These are phyloP conservation scores for Diplodia intermedia DNA, from an alignment of 2,329 filamentous ascomycete species.

Conservation along the genomic window DNA sequence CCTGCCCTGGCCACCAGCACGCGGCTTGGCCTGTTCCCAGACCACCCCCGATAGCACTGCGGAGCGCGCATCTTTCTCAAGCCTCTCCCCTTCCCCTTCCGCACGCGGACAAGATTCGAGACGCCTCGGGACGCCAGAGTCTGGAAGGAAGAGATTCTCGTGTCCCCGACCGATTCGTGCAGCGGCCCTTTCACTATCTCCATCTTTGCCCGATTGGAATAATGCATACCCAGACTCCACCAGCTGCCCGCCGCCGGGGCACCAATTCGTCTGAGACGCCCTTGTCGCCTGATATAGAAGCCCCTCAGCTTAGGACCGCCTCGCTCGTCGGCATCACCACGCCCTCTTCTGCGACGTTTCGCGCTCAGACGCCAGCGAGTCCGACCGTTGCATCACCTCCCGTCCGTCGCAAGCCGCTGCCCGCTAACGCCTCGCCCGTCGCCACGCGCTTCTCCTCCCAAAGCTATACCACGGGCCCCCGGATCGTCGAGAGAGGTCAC, in stretches of 20 bases:
- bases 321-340: slow-evolving; percentile 51
- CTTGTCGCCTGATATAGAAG: slow-evolving; percentile 32
- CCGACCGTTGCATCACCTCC: slow-evolving; percentile 48
- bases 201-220: slow-evolving; percentile 31
- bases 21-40: slow-evolving; percentile 23
- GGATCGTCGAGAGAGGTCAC: slow-evolving; percentile 37
- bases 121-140: slow-evolving; percentile 30
- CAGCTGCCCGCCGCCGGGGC: slow-evolving; percentile 22
- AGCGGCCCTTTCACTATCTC: slow-evolving; percentile 26
- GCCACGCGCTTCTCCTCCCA: slow-evolving; percentile 52
- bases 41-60: slow-evolving; percentile 28
- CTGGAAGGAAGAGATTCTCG: slow-evolving; percentile 32
- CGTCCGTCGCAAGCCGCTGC: slow-evolving; percentile 63
- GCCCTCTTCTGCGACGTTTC: slow-evolving; percentile 54
- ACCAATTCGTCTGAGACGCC: slow-evolving; percentile 31
- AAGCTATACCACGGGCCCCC: slow-evolving; percentile 52
- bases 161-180: slow-evolving; percentile 28
- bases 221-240: slow-evolving; percentile 32
- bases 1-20: slow-evolving; percentile 24
- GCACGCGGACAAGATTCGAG: slow-evolving; percentile 29
- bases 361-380: slow-evolving; percentile 51
- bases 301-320: slow-evolving; percentile 36
- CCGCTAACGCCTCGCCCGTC: slow-evolving; percentile 57
- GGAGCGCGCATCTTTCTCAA: slow-evolving; percentile 28
- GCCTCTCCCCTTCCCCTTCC: slow-evolving; percentile 31